Base-by-base conservation (phyloP, 495 filamentous ascomycete genomes). In the Penicillium goetzii region DNA sequence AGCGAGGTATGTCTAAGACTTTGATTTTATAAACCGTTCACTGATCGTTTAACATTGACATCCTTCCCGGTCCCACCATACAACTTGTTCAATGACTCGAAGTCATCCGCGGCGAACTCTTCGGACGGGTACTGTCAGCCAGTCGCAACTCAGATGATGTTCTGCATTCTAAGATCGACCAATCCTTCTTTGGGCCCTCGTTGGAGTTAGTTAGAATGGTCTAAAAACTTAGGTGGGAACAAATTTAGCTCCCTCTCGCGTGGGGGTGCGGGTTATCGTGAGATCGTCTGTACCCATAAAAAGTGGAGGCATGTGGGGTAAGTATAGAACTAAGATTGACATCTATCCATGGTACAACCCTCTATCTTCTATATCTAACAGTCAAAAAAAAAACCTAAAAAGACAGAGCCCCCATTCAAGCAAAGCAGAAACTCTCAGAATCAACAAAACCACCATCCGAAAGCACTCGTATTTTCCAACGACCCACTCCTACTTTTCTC, bases 331-430 rank as follows among this genome's bases (percentile, higher is more conserved):
- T 47, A 17, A 51, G 47, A 51, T 51, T 30, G 47, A 51, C 47
- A 17, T 51, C 47, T 51, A 51, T 51, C 23, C 26, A 28, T 51
- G 47, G 47, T 28, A 51, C 47, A 51, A 51, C 47, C 25, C 47
- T 51, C 47, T 30, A 51, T 51, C 47, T 23, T 51, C 47, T 51
- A 51, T 51, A 51, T 51, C 47, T 30, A 51, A 51, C 26, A 25
- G 4, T 30, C 47, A 51, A 51, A 51, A 51, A 47, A 45, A 10
- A 26, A 23, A 51, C 12, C n/a, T 17, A 28, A 26, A 3, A 49
- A 0, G 21, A 26, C 23, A 26, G 21, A 26, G 26, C 8, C 47
- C 25, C 47, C 26, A 0, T 2, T 51, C 41, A 43, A 21, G 1
- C 43, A 23, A 21, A 25, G 5, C 15, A 47, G 15, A 23, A 25